Evolutionary conservation across 768 basidiomycete species (phyloP).

Genomic region (Tubosaeta sp.): DNA sequence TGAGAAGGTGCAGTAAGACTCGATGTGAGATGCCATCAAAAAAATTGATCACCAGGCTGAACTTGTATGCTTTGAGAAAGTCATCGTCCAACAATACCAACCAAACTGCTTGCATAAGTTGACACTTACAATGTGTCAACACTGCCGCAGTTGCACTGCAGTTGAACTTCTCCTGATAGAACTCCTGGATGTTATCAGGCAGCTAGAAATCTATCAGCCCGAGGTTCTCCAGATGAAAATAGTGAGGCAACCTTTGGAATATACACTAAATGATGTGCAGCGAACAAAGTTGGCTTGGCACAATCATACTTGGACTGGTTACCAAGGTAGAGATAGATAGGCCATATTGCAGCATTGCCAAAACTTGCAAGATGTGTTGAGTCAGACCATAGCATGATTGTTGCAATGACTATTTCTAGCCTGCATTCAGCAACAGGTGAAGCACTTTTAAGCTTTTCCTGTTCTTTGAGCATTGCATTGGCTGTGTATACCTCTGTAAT

Average conservation of each 20-base stretch:
- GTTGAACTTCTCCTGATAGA: slow-evolving; percentile 5
- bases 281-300: slow-evolving; percentile 3
- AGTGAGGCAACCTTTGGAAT: slow-evolving; percentile 6
- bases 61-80: slow-evolving; percentile 19
- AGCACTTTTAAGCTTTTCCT: slow-evolving; percentile 4
- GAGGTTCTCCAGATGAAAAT: no score
- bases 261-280: slow-evolving; percentile 20
- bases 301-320: slow-evolving; percentile 9
- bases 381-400: no score
- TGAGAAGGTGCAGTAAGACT: slow-evolving; percentile 8
- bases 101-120: slow-evolving; percentile 28
- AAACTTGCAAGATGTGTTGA: slow-evolving; percentile 22
- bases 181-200: slow-evolving; percentile 9
- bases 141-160: background rate
- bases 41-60: slow-evolving; percentile 18
- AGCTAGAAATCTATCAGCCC: background rate
- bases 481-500: slow-evolving; percentile 23
- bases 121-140: slow-evolving; percentile 15
- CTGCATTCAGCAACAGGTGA: slow-evolving; percentile 3
- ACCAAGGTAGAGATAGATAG: slow-evolving; percentile 6
- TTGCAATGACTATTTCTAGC: slow-evolving; percentile 17
- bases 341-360: slow-evolving; percentile 14
- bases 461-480: slow-evolving; percentile 12
- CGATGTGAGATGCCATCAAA: slow-evolving; percentile 11
- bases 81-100: slow-evolving; percentile 21